Evolutionary conservation across 208 protist species (phyloP).

Genomic region (Wallacemonas sp.): DNA sequence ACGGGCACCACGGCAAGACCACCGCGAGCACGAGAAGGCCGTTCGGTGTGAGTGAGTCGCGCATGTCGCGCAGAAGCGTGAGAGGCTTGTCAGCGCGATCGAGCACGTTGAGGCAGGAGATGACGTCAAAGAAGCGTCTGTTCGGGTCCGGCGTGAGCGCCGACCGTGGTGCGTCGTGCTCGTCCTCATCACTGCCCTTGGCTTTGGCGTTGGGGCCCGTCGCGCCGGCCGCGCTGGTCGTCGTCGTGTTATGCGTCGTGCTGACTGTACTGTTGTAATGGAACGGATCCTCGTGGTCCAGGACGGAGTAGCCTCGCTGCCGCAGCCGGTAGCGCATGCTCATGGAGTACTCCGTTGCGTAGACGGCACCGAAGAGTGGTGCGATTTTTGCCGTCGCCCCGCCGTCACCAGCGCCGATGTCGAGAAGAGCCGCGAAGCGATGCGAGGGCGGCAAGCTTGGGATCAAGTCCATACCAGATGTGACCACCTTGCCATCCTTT

Average conservation of each 20-base stretch:
- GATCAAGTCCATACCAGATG: background rate
- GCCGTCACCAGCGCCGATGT: slow-evolving; percentile 86
- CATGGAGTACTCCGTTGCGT: slow-evolving; percentile 67
- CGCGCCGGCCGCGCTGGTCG: background rate
- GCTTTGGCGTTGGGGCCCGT: background rate
- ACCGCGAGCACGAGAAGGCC: slow-evolving; percentile 74
- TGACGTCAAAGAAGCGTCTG: slow-evolving; percentile 64
- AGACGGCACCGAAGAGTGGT: slow-evolving; percentile 57
- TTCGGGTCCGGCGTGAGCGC: slow-evolving; percentile 3
- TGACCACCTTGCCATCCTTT: too few relatives aligned
- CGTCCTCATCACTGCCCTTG: slow-evolving; percentile 6
- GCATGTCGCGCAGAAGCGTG: slow-evolving; percentile 65
- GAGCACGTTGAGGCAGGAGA: slow-evolving; percentile 84
- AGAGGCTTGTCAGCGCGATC: slow-evolving; percentile 71
- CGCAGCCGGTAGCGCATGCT: slow-evolving; percentile 84
- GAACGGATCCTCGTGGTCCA: slow-evolving; percentile 60
- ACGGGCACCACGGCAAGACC: slow-evolving; percentile 89
- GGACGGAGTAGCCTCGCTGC: slow-evolving; percentile 67
- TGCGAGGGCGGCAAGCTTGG: background rate
- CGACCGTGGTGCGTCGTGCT: background rate
- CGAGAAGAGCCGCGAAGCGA: slow-evolving; percentile 40
- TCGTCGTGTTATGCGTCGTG: too few relatives aligned
- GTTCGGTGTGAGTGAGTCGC: slow-evolving; percentile 53
- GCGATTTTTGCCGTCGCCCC: slow-evolving; percentile 64
- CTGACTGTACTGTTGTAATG: background rate